Conservation (phyloP, 768 basidiomycete genomes). For the Termitomyces sp. region DNA sequence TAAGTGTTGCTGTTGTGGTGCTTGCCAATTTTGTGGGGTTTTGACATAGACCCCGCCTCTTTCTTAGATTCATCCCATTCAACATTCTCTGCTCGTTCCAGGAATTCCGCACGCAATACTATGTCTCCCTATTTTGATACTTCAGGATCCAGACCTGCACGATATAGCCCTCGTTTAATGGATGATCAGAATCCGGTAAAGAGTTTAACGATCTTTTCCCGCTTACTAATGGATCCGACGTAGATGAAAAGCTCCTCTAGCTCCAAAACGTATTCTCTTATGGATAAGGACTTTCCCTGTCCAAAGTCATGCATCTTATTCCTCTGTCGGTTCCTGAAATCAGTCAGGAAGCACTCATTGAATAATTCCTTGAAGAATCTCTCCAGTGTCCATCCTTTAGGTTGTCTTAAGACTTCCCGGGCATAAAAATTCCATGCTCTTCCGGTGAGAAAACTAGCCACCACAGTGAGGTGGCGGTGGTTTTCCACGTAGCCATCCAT, state of each 20-base stretch:
- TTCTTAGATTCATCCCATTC: no score
- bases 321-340: background rate
- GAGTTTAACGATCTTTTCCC: background rate
- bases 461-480: background rate
- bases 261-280: background rate
- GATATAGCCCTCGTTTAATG: constrained; percentile 13
- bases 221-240: background rate
- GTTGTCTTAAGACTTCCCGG: background rate
- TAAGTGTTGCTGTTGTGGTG: no score
- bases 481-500: background rate
- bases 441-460: background rate
- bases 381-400: background rate
- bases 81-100: no score
- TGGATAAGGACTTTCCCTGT: constrained; percentile 14
- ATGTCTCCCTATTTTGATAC: no score
- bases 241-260: background rate
- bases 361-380: background rate
- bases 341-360: background rate
- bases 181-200: background rate
- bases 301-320: constrained; percentile 12
- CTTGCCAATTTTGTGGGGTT: no score
- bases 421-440: background rate
- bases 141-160: no score
- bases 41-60: no score
- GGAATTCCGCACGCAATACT: no score